Conservation (phyloP, 2,329 filamentous ascomycete species). For the Exophiala xenobiotica region DNA sequence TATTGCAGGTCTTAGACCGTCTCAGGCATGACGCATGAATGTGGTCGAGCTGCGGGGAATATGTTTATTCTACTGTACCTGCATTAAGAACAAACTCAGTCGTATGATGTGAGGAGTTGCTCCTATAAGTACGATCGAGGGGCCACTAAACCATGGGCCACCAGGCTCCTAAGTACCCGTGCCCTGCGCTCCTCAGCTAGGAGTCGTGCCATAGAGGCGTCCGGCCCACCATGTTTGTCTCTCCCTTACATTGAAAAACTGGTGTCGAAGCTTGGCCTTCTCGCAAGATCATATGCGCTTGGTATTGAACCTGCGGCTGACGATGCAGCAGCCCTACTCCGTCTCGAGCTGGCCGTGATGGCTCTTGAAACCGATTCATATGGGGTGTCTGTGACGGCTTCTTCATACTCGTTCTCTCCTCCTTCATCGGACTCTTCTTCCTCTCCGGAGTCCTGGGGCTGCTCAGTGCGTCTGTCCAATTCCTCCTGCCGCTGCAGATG, state of each 20-base stretch:
- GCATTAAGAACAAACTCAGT: too few relatives aligned
- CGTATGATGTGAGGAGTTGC: too few relatives aligned
- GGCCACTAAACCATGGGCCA: too few relatives aligned
- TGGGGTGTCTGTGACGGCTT: not conserved
- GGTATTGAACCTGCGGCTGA: not conserved
- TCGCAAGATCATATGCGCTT: not conserved
- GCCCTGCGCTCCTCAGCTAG: too few relatives aligned
- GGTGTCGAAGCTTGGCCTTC: conserved; percentile 18
- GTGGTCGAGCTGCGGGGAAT: too few relatives aligned
- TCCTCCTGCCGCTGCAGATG: conserved; percentile 19
- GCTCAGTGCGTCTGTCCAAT: conserved; percentile 5
- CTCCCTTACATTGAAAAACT: not conserved
- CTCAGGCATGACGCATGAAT: too few relatives aligned
- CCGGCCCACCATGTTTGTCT: too few relatives aligned
- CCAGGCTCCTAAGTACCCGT: too few relatives aligned
- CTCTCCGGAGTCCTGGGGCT: not conserved
- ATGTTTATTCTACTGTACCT: too few relatives aligned
- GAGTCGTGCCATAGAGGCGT: too few relatives aligned
- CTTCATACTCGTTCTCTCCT: not conserved
- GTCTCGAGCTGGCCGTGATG: conserved; percentile 2
- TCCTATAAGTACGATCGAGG: too few relatives aligned
- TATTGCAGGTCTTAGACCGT: too few relatives aligned
- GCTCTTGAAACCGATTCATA: conserved; percentile 1
- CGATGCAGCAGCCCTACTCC: conserved; percentile 1
- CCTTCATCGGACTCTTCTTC: not conserved